Percentiles rank a stretch among this genome's conserved stretches.
These are phyloP conservation scores for Fonsecaea pugnacius DNA, from an alignment of 2,329 filamentous ascomycete genomes.

Conservation along the genomic window DNA sequence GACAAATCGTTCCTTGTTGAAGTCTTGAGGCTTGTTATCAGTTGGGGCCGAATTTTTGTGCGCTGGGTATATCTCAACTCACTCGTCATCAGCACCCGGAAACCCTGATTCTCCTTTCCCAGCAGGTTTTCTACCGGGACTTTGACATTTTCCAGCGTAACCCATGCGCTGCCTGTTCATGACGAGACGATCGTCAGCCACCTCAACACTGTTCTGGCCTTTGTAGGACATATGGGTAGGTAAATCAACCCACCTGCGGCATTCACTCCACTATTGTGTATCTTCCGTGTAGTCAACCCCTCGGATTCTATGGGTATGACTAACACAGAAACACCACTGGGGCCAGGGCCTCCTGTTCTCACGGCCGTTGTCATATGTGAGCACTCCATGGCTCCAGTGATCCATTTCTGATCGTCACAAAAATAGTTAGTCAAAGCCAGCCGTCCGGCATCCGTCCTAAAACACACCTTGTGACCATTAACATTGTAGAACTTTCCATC, in stretches of 20 bases:
- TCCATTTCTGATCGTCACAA: no score
- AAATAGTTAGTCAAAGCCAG: no score
- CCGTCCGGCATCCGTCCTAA: no score
- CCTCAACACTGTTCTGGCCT: no score
- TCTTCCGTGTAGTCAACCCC: conserved; percentile 68
- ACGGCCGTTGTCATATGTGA: conserved; percentile 73
- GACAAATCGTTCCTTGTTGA: conserved; percentile 75
- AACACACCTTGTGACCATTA: conserved; percentile 67
- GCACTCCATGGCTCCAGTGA: conserved; percentile 72
- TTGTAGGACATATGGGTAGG: no score
- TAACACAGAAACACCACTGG: conserved; percentile 54
- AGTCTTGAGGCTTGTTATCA: no score
- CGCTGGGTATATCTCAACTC: no score
- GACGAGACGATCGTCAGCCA: no score
- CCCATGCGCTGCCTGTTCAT: no score
- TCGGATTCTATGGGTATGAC: conserved; percentile 59
- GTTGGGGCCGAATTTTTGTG: no score
- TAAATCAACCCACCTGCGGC: conserved; percentile 67
- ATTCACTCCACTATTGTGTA: conserved; percentile 58
- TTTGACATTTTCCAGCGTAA: conserved; percentile 65
- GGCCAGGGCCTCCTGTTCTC: conserved; percentile 60
- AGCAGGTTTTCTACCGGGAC: conserved; percentile 69
- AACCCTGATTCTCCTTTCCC: conserved; percentile 71
- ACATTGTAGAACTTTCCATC: conserved; percentile 71
- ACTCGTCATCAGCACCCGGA: conserved; percentile 65